Base-by-base conservation (phyloP, 345 rosid genomes). In the Pistacia atlantica region DNA sequence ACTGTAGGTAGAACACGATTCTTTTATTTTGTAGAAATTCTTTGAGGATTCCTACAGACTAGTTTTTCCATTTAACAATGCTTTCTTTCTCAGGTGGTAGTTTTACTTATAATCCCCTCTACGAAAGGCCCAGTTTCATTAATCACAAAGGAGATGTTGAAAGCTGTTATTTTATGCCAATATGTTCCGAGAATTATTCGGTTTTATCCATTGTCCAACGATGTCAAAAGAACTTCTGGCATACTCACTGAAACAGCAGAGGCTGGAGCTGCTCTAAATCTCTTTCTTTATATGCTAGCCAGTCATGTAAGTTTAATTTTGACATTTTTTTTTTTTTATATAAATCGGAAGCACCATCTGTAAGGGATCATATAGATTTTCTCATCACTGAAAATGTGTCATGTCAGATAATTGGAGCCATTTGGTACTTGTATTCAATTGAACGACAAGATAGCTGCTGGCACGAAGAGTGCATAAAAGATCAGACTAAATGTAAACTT, bases 251-350 rank as follows among this genome's bases (percentile, higher is more conserved):
- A 95, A 79, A 95, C 91, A 11, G 95, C 97, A 59, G 84, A 92
- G 95, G 90, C 89, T 62, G 97, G 95, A 71, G 98, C 98, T 82
- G 97, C 83, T 76, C 82, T 84, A 67, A 94, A 94, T 79, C 97
- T 94, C 33, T 80, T 88, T 58, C 95, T 92, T 52, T 94, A 89
- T 64, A 92, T 91, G 97, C 84, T 94, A 48, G 96, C 96, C 70
- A 92, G 98, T 79, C 98, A 94, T 82, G 98, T 94, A 81, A 84
- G 97, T 81, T 62, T 78, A 17, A 59, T n/a, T 58, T 73, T 54
- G 22, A 4, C 22, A 13, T 6, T 56, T 60, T 0, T 1, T 12
- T 48, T 52, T n/a, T 67, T 1, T 12, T 48, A 42, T n/a, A 62
- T 5, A 45, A 62, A 33, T 51, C 52, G 45, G 54, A 5, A 17